Evolutionary conservation across 202 grass and related monocot species (phyloP), one percentile per base, ranked within the genome.

Genomic region (Digitaria exilis): DNA sequence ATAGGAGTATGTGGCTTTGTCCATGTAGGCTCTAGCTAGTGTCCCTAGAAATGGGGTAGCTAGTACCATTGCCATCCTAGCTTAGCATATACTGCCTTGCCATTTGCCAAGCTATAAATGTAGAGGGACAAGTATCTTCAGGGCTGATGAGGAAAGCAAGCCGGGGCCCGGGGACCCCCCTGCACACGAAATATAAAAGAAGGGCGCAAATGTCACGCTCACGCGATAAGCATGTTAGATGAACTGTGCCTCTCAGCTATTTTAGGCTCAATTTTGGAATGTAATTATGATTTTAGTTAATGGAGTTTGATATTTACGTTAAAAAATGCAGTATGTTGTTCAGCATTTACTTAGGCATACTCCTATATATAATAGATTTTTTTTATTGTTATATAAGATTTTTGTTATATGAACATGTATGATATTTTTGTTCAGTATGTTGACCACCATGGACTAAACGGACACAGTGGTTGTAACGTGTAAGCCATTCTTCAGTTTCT

Each of bases 121-220:
- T 86, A 83, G 44, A 74, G 48, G 63, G 79, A 75, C 75, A 85
- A 71, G 65, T 69, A 83, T 92, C 86, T 62, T 43, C 63, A 76
- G 63, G 48, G 79, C 41, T 82, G 74, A 58, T 42, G 81, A 62
- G 19, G 31, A 85, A 83, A 85, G 79, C 63, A 76, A 62, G 31
- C 87, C 7, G 37, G 37, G 10, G 44, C n/a, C n/a, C 45, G 65
- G 68, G 77, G n/a, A n/a, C n/a, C n/a, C 35, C 80, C 82, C 66
- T 78, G 25, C 68, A 65, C 86, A 63, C 2, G 17, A 29, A 60
- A 60, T 46, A 72, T n/a, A 68, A 28, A 9, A 28, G 32, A 7
- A 54, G 8, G 31, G 69, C 62, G 52, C 26, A 62, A 74, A 57
- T 81, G 46, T 21, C 42, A 80, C 35, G 25, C n/a, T 52, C 81